Base-by-base conservation (phyloP, 1,284 basidiomycete species). In the Papiliotrema laurentii region DNA sequence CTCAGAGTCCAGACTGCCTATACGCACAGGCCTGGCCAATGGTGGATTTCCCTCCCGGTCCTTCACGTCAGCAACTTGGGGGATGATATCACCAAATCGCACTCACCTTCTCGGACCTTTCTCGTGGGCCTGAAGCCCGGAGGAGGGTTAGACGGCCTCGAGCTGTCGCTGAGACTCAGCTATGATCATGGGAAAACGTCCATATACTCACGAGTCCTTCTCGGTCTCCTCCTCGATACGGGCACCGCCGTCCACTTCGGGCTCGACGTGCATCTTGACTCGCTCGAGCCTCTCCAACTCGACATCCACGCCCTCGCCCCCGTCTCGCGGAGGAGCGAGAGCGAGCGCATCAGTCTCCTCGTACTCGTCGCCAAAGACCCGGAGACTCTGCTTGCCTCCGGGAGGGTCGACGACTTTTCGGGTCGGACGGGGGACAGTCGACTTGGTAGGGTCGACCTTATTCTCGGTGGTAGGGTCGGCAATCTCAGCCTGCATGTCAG, bases 81-180 rank as follows among this genome's bases (percentile, higher is more conserved):
- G 5, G 24, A 10, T 14, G 7, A 34, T 22, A 39, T 22, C 19
- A 25, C 19, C 14, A 14, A 16, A 25, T 1, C 7, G 1, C 1
- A 55, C 68, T 59, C 48, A 72, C 71, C 68, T 51, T 74, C 65
- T 48, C 67, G 60, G 44, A 74, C 72, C 50, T 73, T 73, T 41
- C 72, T 55, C 4, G 68, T 61, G 2, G 72, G 71, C 24, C 65
- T 58, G 60, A 70, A 74, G 16, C 59, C 61, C 27, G 63, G 54
- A 31, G 67, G 65, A 25, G 68, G 66, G 50, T 70, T 70, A 21
- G 58, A 55, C 10, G 45, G 5, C 31, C 45, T 47, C n/a, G 45
- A 43, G 11, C 36, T 27, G 37, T 41, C 22, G 5, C 40, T 30
- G 14, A 24, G 42, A 27, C 2, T 43, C 42, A 47, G 34, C 5